phyloP scores from a whole-genome alignment of 345 rosid species.

The Brassica nigra region DNA sequence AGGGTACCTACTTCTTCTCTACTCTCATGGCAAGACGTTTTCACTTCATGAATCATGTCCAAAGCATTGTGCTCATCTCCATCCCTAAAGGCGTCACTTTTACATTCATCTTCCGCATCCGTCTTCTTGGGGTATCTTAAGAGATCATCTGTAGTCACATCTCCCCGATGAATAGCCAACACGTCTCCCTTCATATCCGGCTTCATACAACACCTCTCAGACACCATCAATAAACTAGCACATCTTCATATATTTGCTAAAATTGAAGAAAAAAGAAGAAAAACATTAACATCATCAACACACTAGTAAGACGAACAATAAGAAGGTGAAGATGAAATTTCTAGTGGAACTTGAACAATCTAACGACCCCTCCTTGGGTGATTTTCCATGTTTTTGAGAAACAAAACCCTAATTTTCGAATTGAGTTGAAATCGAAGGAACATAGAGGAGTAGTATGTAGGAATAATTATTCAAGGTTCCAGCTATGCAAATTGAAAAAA shows the following conservation, averaged over 20 bases:
- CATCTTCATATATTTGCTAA: neutral
- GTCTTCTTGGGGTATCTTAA: conserved; percentile 24
- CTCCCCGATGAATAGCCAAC: conserved; percentile 38
- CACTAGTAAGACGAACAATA: neutral
- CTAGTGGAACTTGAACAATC: conserved; percentile 12
- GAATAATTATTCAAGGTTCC: conserved; percentile 1
- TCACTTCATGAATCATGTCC: neutral
- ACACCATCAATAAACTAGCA: conserved; percentile 20
- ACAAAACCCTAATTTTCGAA: conserved; percentile 30
- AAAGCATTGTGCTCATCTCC: conserved; percentile 10
- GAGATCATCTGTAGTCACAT: conserved; percentile 13
- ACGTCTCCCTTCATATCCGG: conserved; percentile 39
- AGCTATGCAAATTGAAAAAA: neutral
- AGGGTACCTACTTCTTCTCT: conserved; percentile 7
- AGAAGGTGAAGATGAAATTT: neutral
- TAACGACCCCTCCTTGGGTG: neutral
- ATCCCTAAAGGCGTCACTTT: conserved; percentile 17
- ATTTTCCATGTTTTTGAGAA: neutral
- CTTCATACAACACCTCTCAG: conserved; percentile 14
- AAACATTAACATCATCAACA: conserved; percentile 1
- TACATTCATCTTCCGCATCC: conserved; percentile 22
- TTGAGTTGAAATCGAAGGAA: neutral
- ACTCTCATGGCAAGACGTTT: neutral
- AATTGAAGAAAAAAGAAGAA: neutral
- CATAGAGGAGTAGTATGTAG: neutral